Base-by-base conservation (phyloP, 495 filamentous ascomycete species). In the Penicillium herquei region DNA sequence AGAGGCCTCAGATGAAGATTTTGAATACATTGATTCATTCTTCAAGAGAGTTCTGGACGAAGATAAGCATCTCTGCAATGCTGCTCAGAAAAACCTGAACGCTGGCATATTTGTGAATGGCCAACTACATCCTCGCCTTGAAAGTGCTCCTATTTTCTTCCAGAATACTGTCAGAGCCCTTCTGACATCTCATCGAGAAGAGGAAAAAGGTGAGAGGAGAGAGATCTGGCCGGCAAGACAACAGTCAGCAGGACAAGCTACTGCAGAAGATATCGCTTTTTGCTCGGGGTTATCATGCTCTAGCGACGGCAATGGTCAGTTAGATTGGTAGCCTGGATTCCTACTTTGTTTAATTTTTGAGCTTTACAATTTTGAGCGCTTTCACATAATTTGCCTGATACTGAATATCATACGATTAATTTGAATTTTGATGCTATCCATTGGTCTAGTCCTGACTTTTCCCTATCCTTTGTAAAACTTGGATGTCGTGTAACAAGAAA, bases 151-250 rank as follows among this genome's bases (percentile, higher is more conserved):
- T 3, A 59, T 79, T 0, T 76, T 70, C 67, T 80, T 79, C 63
- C 78, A 81, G 63, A 78, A 70, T 44, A 55, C 63, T 5, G 73
- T 76, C 8, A 62, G 74, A 7, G 67, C 74, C 9, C 52, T 72
- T 14, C 68, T 81, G 0, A 61, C 51, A 10, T 62, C 53, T 30
- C 77, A 81, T 62, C 56, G 61, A 18, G 52, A 70, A 35, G 54
- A 60, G 3, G 79, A 82, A 53, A 57, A 74, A 51, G 60, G 62
- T 39, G 67, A 59, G 9, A 63, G 63, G 10, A 21, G 56, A 39
- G 73, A 80, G 58, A 73, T 79, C 31, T 81, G 77, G 76, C 79
- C 79, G 0, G 78, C 79, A 21, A 63, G 71, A 34, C 74, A 75
- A 49, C 57, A 59, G n/a, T 52, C 52, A 41, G 59, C 51, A 1